Base-by-base conservation (phyloP, 129 eudicot species). In the Chrysanthemum seticuspe region DNA sequence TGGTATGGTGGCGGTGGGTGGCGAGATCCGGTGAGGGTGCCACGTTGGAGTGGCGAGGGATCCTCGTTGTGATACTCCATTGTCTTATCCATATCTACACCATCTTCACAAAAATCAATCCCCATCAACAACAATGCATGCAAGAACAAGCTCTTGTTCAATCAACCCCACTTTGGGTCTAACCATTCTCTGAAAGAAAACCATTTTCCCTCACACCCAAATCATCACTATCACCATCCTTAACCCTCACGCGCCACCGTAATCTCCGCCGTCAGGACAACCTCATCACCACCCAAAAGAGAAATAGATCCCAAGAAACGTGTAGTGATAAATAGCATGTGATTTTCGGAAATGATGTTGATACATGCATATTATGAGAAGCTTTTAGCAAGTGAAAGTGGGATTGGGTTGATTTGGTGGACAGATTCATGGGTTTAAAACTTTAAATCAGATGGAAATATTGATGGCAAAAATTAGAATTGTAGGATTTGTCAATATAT, bases 221-320 rank as follows among this genome's bases (percentile, higher is more conserved):
- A n/a, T n/a, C n/a, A n/a, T n/a, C n/a, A n/a, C n/a, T n/a, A n/a
- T n/a, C n/a, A n/a, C n/a, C n/a, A n/a, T n/a, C n/a, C n/a, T n/a
- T n/a, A n/a, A n/a, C n/a, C n/a, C n/a, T n/a, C n/a, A n/a, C n/a
- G n/a, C n/a, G n/a, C n/a, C n/a, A n/a, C n/a, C n/a, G n/a, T n/a
- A n/a, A n/a, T n/a, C n/a, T 58, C 81, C 7, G 88, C 88, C 31
- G 80, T 83, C 36, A 34, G 40, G 6, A 64, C 52, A 13, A 45
- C 25, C 25, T 23, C 91, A 23, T 51, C 56, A 12, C 82, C 90
- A 25, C 96, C 98, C 13, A 84, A 84, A 58, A 84, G 96, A 13
- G 98, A 93, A 67, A 93, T 66, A 62, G 98, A 93, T 78, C 98
- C 98, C 2, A 93, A 88, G 71, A 93, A 93, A 74, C 88, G 98